phyloP scores from a whole-genome alignment of 2,329 filamentous ascomycete genomes.

The Ophiosphaerella korrae region DNA sequence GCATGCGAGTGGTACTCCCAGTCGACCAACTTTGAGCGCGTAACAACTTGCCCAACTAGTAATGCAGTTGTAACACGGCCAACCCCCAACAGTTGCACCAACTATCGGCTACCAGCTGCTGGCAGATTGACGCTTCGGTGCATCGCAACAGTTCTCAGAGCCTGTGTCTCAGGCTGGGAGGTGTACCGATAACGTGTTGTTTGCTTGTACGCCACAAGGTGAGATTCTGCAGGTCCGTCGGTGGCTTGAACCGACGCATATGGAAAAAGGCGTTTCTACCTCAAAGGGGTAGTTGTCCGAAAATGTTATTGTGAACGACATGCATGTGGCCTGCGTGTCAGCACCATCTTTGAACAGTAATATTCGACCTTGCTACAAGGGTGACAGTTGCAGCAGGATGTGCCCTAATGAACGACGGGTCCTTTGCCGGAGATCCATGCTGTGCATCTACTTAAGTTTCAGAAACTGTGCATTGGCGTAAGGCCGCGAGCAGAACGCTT shows the following conservation, averaged over 20 bases:
- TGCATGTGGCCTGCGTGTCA: slow-evolving; percentile 3
- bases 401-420: slow-evolving; percentile 10
- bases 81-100: slow-evolving; percentile 40
- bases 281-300: background rate
- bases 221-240: slow-evolving; percentile 30
- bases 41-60: slow-evolving; percentile 18
- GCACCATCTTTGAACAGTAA: slow-evolving; percentile 4
- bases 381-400: slow-evolving; percentile 19
- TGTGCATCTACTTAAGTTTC: slow-evolving; percentile 27
- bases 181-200: slow-evolving; percentile 32
- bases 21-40: slow-evolving; percentile 11
- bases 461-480: slow-evolving; percentile 25
- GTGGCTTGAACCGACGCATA: slow-evolving; percentile 22
- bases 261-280: background rate
- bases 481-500: slow-evolving; percentile 5
- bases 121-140: slow-evolving; percentile 29
- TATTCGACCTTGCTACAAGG: slow-evolving; percentile 19
- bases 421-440: slow-evolving; percentile 20
- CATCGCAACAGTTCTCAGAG: slow-evolving; percentile 25
- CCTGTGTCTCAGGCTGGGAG: slow-evolving; percentile 16
- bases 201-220: slow-evolving; percentile 16
- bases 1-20: background rate
- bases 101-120: slow-evolving; percentile 24
- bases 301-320: background rate
- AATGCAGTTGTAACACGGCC: slow-evolving; percentile 29